phyloP scores from a whole-genome alignment of 1,284 basidiomycete genomes.

The Apiotrichum laibachii region DNA sequence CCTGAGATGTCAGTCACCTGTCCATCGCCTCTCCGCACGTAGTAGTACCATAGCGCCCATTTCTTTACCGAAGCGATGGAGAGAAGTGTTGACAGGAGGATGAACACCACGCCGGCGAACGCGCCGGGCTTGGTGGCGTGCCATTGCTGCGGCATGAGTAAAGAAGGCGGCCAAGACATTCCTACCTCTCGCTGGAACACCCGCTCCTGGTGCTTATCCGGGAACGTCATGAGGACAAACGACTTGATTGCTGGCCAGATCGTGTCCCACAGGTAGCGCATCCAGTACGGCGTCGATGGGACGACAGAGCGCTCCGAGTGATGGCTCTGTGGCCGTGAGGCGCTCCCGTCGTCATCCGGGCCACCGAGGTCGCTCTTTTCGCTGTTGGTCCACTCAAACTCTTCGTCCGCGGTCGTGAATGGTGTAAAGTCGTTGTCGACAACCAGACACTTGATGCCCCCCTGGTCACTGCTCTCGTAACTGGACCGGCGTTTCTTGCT shows the following conservation, averaged over 20 bases:
- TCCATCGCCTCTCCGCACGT: not conserved
- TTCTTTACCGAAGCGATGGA: conserved; percentile 2
- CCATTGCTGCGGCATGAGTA: conserved; percentile 21
- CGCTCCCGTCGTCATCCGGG: too few species aligned
- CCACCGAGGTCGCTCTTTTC: too few species aligned
- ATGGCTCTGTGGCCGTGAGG: too few species aligned
- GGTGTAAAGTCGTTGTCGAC: too few species aligned
- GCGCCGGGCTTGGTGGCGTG: conserved; percentile 42
- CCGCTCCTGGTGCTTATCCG: conserved; percentile 41
- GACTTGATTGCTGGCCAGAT: conserved; percentile 1
- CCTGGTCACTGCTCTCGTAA: too few species aligned
- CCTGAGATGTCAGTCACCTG: conserved; percentile 1
- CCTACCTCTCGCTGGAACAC: conserved; percentile 44
- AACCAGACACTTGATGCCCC: too few species aligned
- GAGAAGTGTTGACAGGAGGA: conserved; percentile 38
- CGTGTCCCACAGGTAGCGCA: too few species aligned
- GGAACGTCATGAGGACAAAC: conserved; percentile 35
- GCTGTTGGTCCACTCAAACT: too few species aligned
- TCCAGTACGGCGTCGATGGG: too few species aligned
- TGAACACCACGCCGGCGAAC: conserved; percentile 33
- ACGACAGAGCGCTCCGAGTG: too few species aligned
- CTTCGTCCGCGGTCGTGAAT: too few species aligned
- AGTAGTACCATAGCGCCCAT: conserved; percentile 19
- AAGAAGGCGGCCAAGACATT: not conserved
- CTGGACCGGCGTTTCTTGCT: too few species aligned